phyloP scores from a whole-genome alignment of 345 rosid species.

The Camelina hispida region DNA sequence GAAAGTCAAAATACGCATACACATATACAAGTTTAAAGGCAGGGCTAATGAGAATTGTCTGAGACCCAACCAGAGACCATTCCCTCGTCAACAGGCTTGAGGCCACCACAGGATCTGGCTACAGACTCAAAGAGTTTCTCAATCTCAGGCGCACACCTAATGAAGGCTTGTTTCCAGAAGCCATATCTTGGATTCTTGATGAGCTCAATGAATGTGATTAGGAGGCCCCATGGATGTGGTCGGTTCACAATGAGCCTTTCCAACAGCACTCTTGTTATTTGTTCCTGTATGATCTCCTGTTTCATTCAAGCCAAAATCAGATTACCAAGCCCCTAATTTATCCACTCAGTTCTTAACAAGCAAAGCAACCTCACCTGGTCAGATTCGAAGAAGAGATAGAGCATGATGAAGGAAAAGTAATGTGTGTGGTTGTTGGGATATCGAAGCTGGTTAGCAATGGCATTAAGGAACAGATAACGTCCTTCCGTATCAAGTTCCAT shows the following conservation, averaged over 20 bases:
- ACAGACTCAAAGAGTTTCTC: slow-evolving; percentile 88
- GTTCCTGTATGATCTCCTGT: slow-evolving; percentile 98
- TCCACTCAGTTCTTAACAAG: neutral
- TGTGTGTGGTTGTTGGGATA: slow-evolving; percentile 99
- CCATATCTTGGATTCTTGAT: slow-evolving; percentile 92
- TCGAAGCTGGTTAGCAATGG: slow-evolving; percentile 94
- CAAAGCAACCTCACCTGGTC: slow-evolving; percentile 65
- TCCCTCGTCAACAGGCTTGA: slow-evolving; percentile 80
- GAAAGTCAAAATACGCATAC: neutral
- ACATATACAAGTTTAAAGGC: neutral
- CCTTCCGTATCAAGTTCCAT: slow-evolving; percentile 95
- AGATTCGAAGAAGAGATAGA: slow-evolving; percentile 75
- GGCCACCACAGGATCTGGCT: slow-evolving; percentile 74
- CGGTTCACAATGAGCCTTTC: slow-evolving; percentile 93
- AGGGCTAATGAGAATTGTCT: slow-evolving; percentile 53
- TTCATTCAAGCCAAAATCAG: slow-evolving; percentile 8
- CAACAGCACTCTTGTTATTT: slow-evolving; percentile 90
- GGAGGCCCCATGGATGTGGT: slow-evolving; percentile 99
- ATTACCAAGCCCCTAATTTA: neutral
- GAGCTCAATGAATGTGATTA: slow-evolving; percentile 96
- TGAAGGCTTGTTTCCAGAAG: slow-evolving; percentile 82
- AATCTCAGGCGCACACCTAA: slow-evolving; percentile 87
- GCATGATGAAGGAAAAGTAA: slow-evolving; percentile 92
- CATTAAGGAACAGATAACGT: slow-evolving; percentile 92
- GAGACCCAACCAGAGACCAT: slow-evolving; percentile 77